Percentiles rank a stretch among this genome's conserved stretches.
These are phyloP conservation scores for Hypocreales sp. DNA, from an alignment of 2,329 filamentous ascomycete species.

Conservation along the genomic window DNA sequence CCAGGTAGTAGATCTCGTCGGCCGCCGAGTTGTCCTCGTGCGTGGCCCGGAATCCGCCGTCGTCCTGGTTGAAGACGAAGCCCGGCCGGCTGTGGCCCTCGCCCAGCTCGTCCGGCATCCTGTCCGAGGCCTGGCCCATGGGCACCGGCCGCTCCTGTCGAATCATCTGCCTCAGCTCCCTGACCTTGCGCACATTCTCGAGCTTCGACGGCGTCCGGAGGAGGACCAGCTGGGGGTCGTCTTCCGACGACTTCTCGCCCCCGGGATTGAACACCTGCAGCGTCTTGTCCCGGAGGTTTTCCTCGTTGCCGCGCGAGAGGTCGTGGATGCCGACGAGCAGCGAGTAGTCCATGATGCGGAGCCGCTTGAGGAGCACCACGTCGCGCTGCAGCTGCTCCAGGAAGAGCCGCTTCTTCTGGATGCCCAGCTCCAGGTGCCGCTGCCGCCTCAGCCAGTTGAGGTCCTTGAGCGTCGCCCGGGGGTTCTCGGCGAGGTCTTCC, in stretches of 20 bases:
- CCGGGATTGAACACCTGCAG: constrained; percentile 88
- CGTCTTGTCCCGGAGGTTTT: constrained; percentile 80
- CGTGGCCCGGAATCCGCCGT: constrained; percentile 84
- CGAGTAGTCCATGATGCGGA: constrained; percentile 99
- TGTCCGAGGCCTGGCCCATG: constrained; percentile 65
- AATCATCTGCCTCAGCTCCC: constrained; percentile 81
- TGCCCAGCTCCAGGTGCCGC: constrained; percentile 73
- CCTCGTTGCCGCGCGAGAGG: constrained; percentile 77
- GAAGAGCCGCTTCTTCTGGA: constrained; percentile 77
- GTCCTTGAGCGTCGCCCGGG: constrained; percentile 86
- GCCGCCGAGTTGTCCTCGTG: constrained; percentile 75
- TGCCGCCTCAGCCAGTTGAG: constrained; percentile 88
- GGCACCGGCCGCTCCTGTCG: constrained; percentile 88
- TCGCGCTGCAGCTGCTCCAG: constrained; percentile 79
- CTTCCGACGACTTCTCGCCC: constrained; percentile 40
- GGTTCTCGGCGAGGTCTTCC: constrained; percentile 75
- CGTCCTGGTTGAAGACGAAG: constrained; percentile 83
- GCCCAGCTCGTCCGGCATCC: constrained; percentile 82
- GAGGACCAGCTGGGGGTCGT: constrained; percentile 50
- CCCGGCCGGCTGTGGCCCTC: constrained; percentile 53
- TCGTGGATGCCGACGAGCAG: constrained; percentile 92
- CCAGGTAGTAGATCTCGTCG: constrained; percentile 93
- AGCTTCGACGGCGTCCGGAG: constrained; percentile 86
- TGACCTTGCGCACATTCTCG: constrained; percentile 79
- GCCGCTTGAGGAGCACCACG: constrained; percentile 68